Percentiles rank a stretch among this genome's conserved stretches.
phyloP scores from a whole-genome alignment of 805 yeast species.

The Candida vartiovaarae region DNA sequence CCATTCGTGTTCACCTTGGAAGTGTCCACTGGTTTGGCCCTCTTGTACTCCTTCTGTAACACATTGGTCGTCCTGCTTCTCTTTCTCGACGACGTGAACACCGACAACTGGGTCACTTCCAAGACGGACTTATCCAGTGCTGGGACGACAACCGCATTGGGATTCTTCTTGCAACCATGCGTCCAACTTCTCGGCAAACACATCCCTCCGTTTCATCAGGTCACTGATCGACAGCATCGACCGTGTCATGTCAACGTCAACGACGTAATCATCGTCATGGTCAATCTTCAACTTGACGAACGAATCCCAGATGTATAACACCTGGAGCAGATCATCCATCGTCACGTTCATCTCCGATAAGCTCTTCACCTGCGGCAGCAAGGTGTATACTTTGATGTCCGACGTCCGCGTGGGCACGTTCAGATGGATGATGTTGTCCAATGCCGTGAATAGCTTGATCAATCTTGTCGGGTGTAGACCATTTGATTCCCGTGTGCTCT shows the following conservation, averaged over 20 bases:
- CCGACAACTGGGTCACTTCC: not conserved
- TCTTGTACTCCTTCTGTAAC: constrained; percentile 1
- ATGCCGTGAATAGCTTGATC: constrained; percentile 11
- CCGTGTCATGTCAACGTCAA: constrained; percentile 15
- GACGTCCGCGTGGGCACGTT: constrained; percentile 12
- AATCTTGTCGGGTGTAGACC: not conserved
- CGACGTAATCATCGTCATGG: constrained; percentile 12
- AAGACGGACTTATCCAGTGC: not conserved
- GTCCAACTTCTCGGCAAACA: constrained; percentile 9
- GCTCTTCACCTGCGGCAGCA: constrained; percentile 13
- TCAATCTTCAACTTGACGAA: constrained; percentile 10
- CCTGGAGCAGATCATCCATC: constrained; percentile 12
- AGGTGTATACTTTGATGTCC: constrained; percentile 10
- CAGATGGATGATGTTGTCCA: constrained; percentile 14
- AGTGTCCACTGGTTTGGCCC: not conserved
- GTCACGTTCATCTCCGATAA: constrained; percentile 6
- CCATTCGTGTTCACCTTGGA: constrained; percentile 3
- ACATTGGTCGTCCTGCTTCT: constrained; percentile 6
- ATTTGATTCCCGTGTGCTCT: no score
- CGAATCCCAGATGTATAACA: constrained; percentile 18
- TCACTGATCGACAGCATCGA: constrained; percentile 3
- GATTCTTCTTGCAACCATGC: constrained; percentile 14
- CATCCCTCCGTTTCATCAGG: constrained; percentile 3
- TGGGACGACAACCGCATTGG: constrained; percentile 14
- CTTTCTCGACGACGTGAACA: not conserved